Evolutionary conservation across 805 yeast species (phyloP), one percentile per base, ranked within the genome.

Genomic region (Cyberlindnera mississippiensis): DNA sequence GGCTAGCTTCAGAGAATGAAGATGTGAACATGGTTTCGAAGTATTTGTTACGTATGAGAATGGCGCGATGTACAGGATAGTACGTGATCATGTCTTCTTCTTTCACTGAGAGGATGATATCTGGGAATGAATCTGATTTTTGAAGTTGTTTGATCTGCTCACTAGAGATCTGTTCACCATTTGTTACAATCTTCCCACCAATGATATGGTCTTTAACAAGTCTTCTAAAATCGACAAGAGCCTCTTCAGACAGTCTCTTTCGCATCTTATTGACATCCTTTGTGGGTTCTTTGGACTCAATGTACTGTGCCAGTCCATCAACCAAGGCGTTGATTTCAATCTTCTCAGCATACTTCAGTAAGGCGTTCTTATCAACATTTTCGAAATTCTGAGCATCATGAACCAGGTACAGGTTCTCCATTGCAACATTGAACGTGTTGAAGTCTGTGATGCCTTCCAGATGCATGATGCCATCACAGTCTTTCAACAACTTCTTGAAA

Each of bases 61-160:
- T 72, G 1, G 85, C 71, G 32, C 80, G 67, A 58, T 85, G 85
- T 5, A 71, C 78, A 1, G 91, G 90, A 53, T 77, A 84, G 44
- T 68, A 69, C 7, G 38, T 28, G 17, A 28, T 33, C 22, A 27
- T 37, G 5, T 60, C 53, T 18, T 64, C 65, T 62, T 55, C 6
- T 49, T 47, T 6, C n/a, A 69, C 68, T 1, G 68, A 52, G 1
- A 80, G 36, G 2, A 76, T 63, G 0, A 75, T 52, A 59, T 82
- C 87, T 0, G 85, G 76, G 33, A 46, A 60, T 8, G 60, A 53
- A 2, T 36, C n/a, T n/a, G 46, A 42, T 3, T 38, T 11, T 19
- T 51, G 54, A n/a, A 54, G 28, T 7, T 40, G n/a, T 12, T 26
- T 7, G 31, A 51, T 37, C 9, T 44, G 41, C 3, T 36, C 40